Evolutionary conservation across 768 basidiomycete genomes (phyloP), one percentile per base, ranked within the genome.

Genomic region (Lentinula sp.): DNA sequence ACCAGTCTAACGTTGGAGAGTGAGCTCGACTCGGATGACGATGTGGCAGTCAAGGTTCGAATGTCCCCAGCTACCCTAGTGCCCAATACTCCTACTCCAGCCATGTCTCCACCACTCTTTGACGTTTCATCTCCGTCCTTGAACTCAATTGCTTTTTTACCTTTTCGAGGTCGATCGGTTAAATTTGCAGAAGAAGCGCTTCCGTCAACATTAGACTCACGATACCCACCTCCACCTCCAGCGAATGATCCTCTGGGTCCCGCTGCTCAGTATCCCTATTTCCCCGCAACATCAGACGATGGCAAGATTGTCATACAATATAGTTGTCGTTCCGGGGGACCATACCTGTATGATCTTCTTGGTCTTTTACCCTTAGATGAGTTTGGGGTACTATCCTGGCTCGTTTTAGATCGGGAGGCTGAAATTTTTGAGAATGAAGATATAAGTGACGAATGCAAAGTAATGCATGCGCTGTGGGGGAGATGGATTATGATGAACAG

Each of bases 391-490:
- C 76, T 88, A 46, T 79, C 80, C 2, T 92, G 90, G 90, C 76
- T 80, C 42, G 77, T 93, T 7, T 54, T 88, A 7, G 89, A 91
- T 61, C 74, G 82, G 43, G 90, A 92, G 66, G 91, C 91, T 53
- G 90, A 91, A 63, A 77, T 92, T 0, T 91, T 84, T 60, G 87
- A 90, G 63, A 73, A 81, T 49, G 86, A 89, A 62, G 85, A 91
- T 66, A 75, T 91, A 10, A 76, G 77, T 43, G 89, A 90, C 60
- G 88, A 91, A 63, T 84, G 88, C 61, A 93, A 92, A 69, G 85
- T 91, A 6, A 87, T 93, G 77, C 82, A 85, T 59, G 88, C 89
- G 5, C 72, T 92, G 12, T 92, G 90, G 90, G 83, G 76, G 12
- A 69, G 91, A 56, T 92, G 89, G 89, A 88, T 91, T 3, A 71